Conservation (phyloP, 352 stramenopile genomes). For the Globisporangium middletonii region DNA sequence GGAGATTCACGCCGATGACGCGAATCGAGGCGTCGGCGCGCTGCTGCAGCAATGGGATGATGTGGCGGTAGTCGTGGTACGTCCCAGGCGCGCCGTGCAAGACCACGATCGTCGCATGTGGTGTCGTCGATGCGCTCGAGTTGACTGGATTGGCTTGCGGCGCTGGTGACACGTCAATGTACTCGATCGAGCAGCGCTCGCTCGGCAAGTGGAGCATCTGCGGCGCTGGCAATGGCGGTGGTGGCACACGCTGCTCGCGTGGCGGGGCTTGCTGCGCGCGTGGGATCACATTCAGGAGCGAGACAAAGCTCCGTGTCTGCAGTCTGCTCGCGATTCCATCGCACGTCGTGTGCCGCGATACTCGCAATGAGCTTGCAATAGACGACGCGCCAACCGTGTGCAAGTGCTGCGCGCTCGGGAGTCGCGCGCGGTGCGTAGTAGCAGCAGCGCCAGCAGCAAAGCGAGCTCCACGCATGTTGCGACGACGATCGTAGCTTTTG, state of each 20-base stretch:
- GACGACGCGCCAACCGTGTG: no score
- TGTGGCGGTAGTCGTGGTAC: constrained; percentile 33
- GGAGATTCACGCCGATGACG: constrained; percentile 32
- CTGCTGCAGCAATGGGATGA: constrained; percentile 22
- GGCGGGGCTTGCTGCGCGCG: constrained; percentile 1
- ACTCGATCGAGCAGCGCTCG: constrained; percentile 12
- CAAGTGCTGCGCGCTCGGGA: no score
- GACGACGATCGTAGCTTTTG: no score
- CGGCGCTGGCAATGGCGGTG: constrained; percentile 9
- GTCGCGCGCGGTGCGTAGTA: no score
- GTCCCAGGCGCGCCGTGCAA: constrained; percentile 38
- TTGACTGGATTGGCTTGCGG: not conserved
- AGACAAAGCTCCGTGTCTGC: constrained; percentile 7
- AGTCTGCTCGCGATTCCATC: not conserved
- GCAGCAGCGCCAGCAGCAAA: no score
- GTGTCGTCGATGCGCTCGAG: not conserved
- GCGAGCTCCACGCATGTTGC: no score
- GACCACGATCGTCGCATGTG: constrained; percentile 24
- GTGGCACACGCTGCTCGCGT: constrained; percentile 5
- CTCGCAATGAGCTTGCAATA: no score
- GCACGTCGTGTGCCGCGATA: no score
- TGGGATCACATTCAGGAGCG: constrained; percentile 8
- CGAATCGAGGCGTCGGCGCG: constrained; percentile 5
- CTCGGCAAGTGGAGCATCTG: constrained; percentile 4
- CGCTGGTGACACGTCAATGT: constrained; percentile 12